Evolutionary conservation across 495 filamentous ascomycete genomes (phyloP).

Genomic region (Tetracladium marchalianum): DNA sequence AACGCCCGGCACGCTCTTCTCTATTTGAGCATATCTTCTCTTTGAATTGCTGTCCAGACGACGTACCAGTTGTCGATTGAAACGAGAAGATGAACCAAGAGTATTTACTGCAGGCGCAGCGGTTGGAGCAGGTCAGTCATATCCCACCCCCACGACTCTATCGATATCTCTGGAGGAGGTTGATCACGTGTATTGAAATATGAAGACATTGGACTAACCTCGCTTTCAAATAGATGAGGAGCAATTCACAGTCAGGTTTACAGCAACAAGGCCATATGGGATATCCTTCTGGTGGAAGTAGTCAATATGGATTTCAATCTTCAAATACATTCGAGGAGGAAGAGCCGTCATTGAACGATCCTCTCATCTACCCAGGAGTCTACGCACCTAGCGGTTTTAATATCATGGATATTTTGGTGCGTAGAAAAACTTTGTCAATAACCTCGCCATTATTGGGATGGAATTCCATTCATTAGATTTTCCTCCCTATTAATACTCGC

Average conservation of each 20-base stretch:
- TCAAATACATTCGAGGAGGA: neutral
- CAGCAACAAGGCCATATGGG: neutral
- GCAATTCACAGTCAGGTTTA: neutral
- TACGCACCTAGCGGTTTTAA: slow-evolving; percentile 37
- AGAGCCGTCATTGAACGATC: slow-evolving; percentile 15
- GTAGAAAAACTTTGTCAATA: slow-evolving; percentile 1
- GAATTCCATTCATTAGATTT: neutral
- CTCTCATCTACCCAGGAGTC: slow-evolving; percentile 36
- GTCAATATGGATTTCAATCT: neutral
- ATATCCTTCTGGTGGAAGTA: too few species aligned
- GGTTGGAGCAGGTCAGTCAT: slow-evolving; percentile 3
- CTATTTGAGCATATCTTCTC: too few species aligned
- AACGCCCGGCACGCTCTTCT: too few species aligned
- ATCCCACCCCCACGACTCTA: neutral
- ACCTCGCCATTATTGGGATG: neutral
- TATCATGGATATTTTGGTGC: slow-evolving; percentile 37
- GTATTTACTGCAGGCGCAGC: slow-evolving; percentile 7
- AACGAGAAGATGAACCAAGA: neutral
- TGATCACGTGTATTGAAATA: neutral
- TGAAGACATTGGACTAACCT: neutral
- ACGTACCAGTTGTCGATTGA: too few species aligned
- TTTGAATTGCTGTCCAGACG: too few species aligned
- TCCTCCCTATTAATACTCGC: neutral
- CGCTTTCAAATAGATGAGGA: neutral
- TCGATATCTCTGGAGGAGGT: neutral